Percentiles rank a stretch among this genome's conserved stretches.
These are phyloP conservation scores for Petrea volubilis DNA, from an alignment of 257 asterid genomes.

Conservation along the genomic window DNA sequence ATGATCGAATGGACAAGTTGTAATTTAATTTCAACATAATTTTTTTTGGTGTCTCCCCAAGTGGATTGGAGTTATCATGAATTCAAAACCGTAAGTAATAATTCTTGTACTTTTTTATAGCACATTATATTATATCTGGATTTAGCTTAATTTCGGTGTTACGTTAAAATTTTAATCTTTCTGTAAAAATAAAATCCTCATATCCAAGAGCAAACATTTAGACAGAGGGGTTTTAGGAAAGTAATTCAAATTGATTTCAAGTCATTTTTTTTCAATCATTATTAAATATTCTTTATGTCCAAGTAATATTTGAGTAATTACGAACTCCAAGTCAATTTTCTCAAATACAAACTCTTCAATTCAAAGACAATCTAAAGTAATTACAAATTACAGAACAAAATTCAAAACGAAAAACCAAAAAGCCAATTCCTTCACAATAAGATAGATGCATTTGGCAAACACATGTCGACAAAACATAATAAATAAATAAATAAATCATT, in stretches of 20 bases:
- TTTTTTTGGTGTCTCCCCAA: not conserved
- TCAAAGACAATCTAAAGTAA: not conserved
- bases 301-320: not conserved
- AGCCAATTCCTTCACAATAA: not conserved
- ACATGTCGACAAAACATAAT: not conserved
- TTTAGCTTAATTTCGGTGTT: not conserved
- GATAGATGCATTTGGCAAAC: not conserved
- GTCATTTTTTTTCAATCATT: not conserved
- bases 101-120: not conserved
- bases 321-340: not conserved
- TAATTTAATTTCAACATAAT: not conserved
- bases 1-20: constrained; percentile 18
- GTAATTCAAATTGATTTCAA: too few species aligned
- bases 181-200: not conserved
- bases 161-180: not conserved
- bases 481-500: not conserved
- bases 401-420: not conserved
- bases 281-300: not conserved
- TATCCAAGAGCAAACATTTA: not conserved
- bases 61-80: not conserved
- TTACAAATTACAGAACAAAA: not conserved
- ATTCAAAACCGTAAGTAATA: not conserved
- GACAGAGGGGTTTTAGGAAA: not conserved
- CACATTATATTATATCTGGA: not conserved
- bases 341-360: not conserved